phyloP scores from a whole-genome alignment of 768 basidiomycete genomes.

The Podaxis pistillaris region DNA sequence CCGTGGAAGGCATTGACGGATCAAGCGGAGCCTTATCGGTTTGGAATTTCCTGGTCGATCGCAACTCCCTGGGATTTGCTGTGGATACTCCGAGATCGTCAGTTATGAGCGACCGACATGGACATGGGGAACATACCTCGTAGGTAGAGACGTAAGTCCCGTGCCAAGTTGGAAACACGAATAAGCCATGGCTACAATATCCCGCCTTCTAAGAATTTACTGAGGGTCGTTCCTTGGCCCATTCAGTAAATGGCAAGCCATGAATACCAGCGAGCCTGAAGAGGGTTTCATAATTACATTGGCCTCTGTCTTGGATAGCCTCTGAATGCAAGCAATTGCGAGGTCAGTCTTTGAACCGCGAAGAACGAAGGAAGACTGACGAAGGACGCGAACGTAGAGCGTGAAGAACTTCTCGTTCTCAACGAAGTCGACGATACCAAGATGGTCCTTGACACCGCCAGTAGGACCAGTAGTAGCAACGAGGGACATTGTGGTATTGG shows the following conservation, averaged over 20 bases:
- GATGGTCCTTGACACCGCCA: constrained; percentile 26
- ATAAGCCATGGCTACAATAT: constrained; percentile 52
- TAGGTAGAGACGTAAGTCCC: constrained; percentile 48
- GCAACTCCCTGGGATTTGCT: constrained; percentile 48
- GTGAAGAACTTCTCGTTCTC: constrained; percentile 45
- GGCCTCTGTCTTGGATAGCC: constrained; percentile 27
- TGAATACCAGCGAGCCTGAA: constrained; percentile 51
- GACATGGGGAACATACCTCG: constrained; percentile 34
- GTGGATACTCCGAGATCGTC: not conserved
- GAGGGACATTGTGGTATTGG: not conserved
- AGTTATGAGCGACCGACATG: not conserved
- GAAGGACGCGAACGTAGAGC: constrained; percentile 48
- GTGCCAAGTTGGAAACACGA: constrained; percentile 57
- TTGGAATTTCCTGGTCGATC: constrained; percentile 34
- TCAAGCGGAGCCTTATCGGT: constrained; percentile 23
- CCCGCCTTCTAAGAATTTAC: constrained; percentile 32
- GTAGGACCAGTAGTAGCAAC: not conserved
- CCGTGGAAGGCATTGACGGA: constrained; percentile 21
- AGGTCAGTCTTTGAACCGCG: not conserved
- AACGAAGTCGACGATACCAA: constrained; percentile 43
- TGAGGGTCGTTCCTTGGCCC: constrained; percentile 33
- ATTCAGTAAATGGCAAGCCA: constrained; percentile 43
- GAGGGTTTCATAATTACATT: constrained; percentile 34
- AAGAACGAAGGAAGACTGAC: not conserved
- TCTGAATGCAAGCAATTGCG: constrained; percentile 18